A percentile compares a stretch with the other conserved stretches of the same genome.
These are phyloP conservation scores for Protomyces gravidus DNA, from an alignment of 1,139 yeast genomes.

Conservation along the genomic window DNA sequence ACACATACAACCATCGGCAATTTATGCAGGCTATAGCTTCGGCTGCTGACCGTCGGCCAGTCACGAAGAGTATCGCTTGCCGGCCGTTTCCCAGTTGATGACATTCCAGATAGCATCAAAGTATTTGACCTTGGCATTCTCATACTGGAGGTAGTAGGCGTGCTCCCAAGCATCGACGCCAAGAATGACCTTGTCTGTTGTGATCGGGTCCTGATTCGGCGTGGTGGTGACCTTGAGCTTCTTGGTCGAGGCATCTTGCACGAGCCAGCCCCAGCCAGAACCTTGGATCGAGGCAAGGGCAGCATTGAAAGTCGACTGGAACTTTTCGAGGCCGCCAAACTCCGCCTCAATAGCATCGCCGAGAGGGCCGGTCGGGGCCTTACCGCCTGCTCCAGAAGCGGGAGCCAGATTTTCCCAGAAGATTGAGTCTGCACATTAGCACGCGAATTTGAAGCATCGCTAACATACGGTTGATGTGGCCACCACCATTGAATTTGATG, in stretches of 20 bases:
- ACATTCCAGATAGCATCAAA: slow-evolving; percentile 97
- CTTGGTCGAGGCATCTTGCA: slow-evolving; percentile 78
- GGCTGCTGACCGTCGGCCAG: slow-evolving; percentile 1
- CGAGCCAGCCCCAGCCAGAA: slow-evolving; percentile 96
- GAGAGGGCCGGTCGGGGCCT: slow-evolving; percentile 58
- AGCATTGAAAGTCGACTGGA: slow-evolving; percentile 63
- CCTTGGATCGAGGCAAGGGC: slow-evolving; percentile 90
- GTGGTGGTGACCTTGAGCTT: slow-evolving; percentile 80
- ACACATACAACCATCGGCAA: no score
- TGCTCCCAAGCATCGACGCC: slow-evolving; percentile 99
- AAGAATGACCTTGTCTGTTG: slow-evolving; percentile 68
- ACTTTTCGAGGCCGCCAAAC: slow-evolving; percentile 75
- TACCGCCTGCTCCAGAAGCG: slow-evolving; percentile 75
- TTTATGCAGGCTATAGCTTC: no score
- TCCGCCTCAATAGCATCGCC: slow-evolving; percentile 60
- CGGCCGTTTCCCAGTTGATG: slow-evolving; percentile 94
- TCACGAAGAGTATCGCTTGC: slow-evolving; percentile 48
- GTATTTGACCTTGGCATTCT: slow-evolving; percentile 89
- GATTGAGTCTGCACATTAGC: slow-evolving; percentile 42
- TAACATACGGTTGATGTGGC: slow-evolving; percentile 68
- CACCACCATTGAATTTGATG: slow-evolving; percentile 94
- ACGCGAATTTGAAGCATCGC: neutral
- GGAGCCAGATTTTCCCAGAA: slow-evolving; percentile 95
- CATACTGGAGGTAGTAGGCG: slow-evolving; percentile 93
- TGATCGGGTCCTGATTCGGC: slow-evolving; percentile 79